Conservation (phyloP, 805 yeast species). For the Myxozyma mucilagina region DNA sequence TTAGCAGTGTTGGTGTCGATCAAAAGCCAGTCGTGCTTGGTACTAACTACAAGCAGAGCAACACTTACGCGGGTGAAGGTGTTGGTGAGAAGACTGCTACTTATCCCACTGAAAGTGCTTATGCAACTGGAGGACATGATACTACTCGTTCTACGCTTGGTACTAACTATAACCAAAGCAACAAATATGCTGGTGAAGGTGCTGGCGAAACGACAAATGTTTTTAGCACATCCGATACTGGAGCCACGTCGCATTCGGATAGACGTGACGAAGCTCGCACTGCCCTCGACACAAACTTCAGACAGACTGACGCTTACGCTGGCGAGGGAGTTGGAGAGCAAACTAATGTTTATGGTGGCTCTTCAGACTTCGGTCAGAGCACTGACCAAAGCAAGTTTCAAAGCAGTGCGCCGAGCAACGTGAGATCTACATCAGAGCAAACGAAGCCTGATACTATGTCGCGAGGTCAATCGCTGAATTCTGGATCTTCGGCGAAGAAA, state of each 20-base stretch:
- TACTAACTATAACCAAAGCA: background rate
- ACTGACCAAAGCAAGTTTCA: too few species aligned
- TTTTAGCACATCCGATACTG: background rate
- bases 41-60: background rate
- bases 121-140: background rate
- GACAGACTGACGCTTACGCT: background rate
- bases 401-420: too few species aligned
- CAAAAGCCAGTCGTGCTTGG: background rate
- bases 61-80: background rate
- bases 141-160: background rate
- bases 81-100: constrained; percentile 3
- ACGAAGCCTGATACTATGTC: too few species aligned
- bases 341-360: too few species aligned
- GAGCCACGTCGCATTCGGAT: background rate
- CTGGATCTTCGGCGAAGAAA: background rate
- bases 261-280: background rate
- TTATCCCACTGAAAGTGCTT: background rate
- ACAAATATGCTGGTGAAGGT: background rate
- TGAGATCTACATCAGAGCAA: too few species aligned
- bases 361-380: too few species aligned
- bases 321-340: background rate
- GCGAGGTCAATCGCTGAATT: background rate
- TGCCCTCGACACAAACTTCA: background rate
- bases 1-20: constrained; percentile 12
- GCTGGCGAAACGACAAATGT: constrained; percentile 1